Evolutionary conservation across 345 rosid genomes (phyloP).

Genomic region (Leavenworthia alabamica): DNA sequence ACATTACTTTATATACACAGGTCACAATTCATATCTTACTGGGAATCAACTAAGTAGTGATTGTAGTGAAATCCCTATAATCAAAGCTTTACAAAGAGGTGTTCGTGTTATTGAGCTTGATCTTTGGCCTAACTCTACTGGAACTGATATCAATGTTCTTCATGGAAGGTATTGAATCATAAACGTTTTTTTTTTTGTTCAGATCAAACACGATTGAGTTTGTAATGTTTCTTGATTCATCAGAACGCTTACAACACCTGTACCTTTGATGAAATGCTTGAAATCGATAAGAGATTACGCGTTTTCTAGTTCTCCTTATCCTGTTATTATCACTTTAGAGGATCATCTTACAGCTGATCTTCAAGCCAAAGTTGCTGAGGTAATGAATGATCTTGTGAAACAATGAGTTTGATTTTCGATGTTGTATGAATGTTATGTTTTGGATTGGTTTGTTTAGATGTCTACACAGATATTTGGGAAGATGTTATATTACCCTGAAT

Average conservation of each 20-base stretch:
- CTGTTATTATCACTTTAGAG: constrained; percentile 86
- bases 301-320: constrained; percentile 67
- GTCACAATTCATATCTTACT: constrained; percentile 93
- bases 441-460: constrained; percentile 40
- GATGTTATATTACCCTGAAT: constrained; percentile 57
- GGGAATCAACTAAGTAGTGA: constrained; percentile 97
- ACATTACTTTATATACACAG: constrained; percentile 86
- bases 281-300: constrained; percentile 72
- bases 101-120: constrained; percentile 90
- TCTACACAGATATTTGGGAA: constrained; percentile 60
- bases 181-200: background rate
- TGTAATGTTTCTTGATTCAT: constrained; percentile 10
- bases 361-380: constrained; percentile 93
- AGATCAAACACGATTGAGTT: background rate
- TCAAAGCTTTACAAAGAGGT: constrained; percentile 63
- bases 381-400: constrained; percentile 15
- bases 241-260: constrained; percentile 85
- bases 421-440: background rate
- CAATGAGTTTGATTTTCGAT: background rate
- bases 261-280: constrained; percentile 64
- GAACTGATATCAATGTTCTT: constrained; percentile 69
- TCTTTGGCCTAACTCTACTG: constrained; percentile 82
- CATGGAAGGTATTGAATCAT: constrained; percentile 73
- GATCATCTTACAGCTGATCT: constrained; percentile 89
- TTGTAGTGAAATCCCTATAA: constrained; percentile 87